Base-by-base conservation (phyloP, 2,329 filamentous ascomycete genomes). In the Cladophialophora chaetospira region DNA sequence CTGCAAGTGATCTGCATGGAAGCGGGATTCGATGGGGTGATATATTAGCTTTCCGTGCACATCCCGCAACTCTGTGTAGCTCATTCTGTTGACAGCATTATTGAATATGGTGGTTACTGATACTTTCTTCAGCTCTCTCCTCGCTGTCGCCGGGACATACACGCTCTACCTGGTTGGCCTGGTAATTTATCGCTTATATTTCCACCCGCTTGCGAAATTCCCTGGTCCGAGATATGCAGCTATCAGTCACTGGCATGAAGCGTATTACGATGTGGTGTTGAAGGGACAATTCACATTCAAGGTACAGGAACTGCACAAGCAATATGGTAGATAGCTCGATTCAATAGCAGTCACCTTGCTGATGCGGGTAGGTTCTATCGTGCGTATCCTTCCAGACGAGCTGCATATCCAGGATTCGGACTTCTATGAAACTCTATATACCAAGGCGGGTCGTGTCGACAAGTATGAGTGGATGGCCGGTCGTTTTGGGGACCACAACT, bases 361-460 rank as follows among this genome's bases (percentile, higher is more conserved):
- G 19, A 48, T 28, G 10, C n/a, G 11, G 13, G 10, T 42, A 56
- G 46, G 53, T 2, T 70, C 70, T 0, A 69, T 73, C 25, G 52
- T 73, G 21, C 69, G 70, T 3, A 63, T 73, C 46, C 67, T 58
- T 23, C 70, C 71, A 2, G 47, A 65, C 3, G 69, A 71, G 48
- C 47, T 73, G 5, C 69, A 71, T 48, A 67, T 72, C 58, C 63
- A 64, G 11, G 71, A 73, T 42, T 52, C 68, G 4, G 57, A 66
- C 3, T 72, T 63, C 58, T 71, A 67, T 36, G 62, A 70, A 13
- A 65, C 67, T 11, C 64, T 72, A 8, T 73, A 72, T 43, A 66
- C 68, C 31, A 68, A 67, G 21, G 65, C 67, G 36, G 65, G 63
- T 21, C 61, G 47, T 35, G 64, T 68, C 3, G 63, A 70, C 15